Evolutionary conservation across 345 rosid species (phyloP).

Genomic region (Hypericum perforatum): DNA sequence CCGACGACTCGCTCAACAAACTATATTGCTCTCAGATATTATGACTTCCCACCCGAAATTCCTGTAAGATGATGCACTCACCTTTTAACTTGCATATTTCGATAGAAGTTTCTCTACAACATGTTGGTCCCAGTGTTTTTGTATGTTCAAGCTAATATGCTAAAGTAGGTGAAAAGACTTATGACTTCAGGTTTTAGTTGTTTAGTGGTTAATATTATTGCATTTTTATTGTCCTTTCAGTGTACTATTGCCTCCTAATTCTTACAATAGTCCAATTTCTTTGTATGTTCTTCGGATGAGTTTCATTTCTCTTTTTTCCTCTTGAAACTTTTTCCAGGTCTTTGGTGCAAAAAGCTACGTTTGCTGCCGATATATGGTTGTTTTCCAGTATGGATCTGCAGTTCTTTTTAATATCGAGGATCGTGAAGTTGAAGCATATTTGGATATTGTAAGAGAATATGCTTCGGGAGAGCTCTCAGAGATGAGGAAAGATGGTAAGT

Average conservation of each 20-base stretch:
- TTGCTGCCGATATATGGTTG: constrained; percentile 59
- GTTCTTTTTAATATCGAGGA: constrained; percentile 80
- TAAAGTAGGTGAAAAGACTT: no score
- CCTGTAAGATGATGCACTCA: constrained; percentile 46
- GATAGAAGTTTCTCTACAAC: no score
- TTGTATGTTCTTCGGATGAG: background rate
- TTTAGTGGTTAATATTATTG: no score
- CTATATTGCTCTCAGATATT: constrained; percentile 69
- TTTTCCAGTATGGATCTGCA: constrained; percentile 89
- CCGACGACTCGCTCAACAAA: constrained; percentile 84
- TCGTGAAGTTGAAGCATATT: constrained; percentile 50
- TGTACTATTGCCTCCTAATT: no score
- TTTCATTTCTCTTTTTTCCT: background rate
- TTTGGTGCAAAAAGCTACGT: constrained; percentile 34
- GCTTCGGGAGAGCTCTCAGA: constrained; percentile 74
- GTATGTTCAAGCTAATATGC: background rate
- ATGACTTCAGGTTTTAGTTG: no score
- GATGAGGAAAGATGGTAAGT: constrained; percentile 71
- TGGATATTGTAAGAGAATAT: constrained; percentile 57
- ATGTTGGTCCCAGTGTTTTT: background rate
- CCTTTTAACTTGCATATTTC: background rate
- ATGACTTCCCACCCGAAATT: constrained; percentile 45
- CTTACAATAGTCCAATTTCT: background rate
- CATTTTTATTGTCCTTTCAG: no score
- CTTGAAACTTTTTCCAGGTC: constrained; percentile 24